A percentile compares a stretch with the other conserved stretches of the same genome.
phyloP scores from a whole-genome alignment of 139 green algal species.

The Picochlorum sp. region DNA sequence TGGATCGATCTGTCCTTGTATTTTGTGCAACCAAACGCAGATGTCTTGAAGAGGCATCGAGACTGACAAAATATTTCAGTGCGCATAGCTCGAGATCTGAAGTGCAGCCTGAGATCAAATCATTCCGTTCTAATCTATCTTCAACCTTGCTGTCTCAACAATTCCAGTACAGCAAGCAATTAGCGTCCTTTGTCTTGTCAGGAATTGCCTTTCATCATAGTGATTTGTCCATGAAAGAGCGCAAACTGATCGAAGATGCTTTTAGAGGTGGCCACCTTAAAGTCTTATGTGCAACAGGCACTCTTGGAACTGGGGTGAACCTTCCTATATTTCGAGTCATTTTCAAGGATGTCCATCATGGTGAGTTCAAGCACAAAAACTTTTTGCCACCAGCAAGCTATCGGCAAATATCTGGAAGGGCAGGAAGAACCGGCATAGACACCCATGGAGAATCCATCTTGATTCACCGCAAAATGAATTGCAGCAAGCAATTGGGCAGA shows the following conservation, averaged over 20 bases:
- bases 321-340: conserved; percentile 77
- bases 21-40: conserved; percentile 64
- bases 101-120: neutral
- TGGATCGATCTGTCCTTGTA: conserved; percentile 66
- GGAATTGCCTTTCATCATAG: conserved; percentile 75
- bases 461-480: neutral
- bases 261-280: conserved; percentile 58
- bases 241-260: conserved; percentile 58
- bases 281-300: conserved; percentile 83
- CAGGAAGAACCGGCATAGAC: conserved; percentile 14
- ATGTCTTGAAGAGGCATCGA: neutral
- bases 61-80: neutral
- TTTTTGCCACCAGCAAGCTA: conserved; percentile 26
- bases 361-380: conserved; percentile 11
- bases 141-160: conserved; percentile 1
- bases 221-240: conserved; percentile 44
- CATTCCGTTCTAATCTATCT: neutral
- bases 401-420: conserved; percentile 12
- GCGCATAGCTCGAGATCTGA: neutral
- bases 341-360: conserved; percentile 42
- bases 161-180: neutral
- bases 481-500: no score
- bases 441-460: conserved; percentile 5
- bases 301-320: conserved; percentile 77
- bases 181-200: neutral